Percentiles rank a stretch among this genome's conserved stretches.
These are phyloP conservation scores for Leptographium procerum DNA, from an alignment of 2,329 filamentous ascomycete genomes.

Conservation along the genomic window DNA sequence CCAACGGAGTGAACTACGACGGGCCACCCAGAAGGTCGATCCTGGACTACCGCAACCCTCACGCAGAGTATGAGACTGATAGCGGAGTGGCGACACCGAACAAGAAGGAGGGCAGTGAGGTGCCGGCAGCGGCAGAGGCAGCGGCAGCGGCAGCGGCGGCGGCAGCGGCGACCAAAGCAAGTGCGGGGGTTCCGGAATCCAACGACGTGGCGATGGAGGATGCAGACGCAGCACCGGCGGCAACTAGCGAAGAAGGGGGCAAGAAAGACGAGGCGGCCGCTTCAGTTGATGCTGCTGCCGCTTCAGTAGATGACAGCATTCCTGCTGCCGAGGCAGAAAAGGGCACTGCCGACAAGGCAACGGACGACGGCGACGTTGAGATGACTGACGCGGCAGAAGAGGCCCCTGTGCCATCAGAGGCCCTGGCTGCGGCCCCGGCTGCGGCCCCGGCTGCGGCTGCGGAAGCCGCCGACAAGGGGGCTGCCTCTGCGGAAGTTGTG, in stretches of 20 bases:
- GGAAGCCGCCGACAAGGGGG: constrained; percentile 9
- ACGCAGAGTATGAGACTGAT: constrained; percentile 28
- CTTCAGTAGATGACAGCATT: constrained; percentile 10
- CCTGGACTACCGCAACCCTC: constrained; percentile 36
- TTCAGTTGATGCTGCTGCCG: background rate
- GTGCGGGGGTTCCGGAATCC: constrained; percentile 15
- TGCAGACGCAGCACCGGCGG: constrained; percentile 8
- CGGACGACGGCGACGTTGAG: constrained; percentile 36
- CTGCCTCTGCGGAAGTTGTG: background rate
- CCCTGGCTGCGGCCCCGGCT: constrained; percentile 5
- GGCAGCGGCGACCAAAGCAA: constrained; percentile 2
- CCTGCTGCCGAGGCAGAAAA: background rate
- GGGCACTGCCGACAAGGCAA: background rate
- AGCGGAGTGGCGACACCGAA: constrained; percentile 6
- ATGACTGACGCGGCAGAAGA: constrained; percentile 22
- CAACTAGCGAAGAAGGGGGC: constrained; percentile 16
- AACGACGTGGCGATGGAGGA: constrained; percentile 26
- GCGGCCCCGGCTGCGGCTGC: constrained; percentile 4
- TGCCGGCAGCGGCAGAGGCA: background rate
- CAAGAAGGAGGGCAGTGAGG: background rate
- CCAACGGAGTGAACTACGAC: constrained; percentile 53
- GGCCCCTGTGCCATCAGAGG: constrained; percentile 11
- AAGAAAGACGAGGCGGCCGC: constrained; percentile 20
- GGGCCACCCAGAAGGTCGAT: constrained; percentile 36
- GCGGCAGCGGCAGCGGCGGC: background rate